A percentile compares a stretch with the other conserved stretches of the same genome.
Evolutionary conservation across 768 basidiomycete species (phyloP).

Genomic region (Mycena amicta): DNA sequence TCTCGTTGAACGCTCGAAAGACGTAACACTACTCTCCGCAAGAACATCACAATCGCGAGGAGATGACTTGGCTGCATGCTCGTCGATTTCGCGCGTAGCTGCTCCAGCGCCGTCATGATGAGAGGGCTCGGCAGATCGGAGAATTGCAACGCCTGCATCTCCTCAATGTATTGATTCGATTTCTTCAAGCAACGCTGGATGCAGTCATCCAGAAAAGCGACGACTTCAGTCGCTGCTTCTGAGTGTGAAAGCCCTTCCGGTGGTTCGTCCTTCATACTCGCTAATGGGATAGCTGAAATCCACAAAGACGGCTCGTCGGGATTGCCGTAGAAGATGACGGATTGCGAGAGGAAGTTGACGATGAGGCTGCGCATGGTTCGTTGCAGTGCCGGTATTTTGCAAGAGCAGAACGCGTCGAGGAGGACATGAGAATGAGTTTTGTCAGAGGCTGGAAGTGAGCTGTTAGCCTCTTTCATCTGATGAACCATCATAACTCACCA

Average conservation of each 20-base stretch:
- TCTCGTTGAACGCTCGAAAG: conserved; percentile 58
- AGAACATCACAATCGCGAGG: conserved; percentile 62
- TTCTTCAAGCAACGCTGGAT: conserved; percentile 79
- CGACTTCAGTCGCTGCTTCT: conserved; percentile 58
- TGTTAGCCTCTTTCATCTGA: too few species aligned
- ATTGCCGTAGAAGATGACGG: conserved; percentile 82
- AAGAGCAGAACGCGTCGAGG: conserved; percentile 59
- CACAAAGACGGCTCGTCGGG: conserved; percentile 71
- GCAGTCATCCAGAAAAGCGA: conserved; percentile 84
- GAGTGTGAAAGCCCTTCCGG: conserved; percentile 56
- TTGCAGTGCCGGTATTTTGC: conserved; percentile 53
- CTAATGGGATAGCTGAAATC: conserved; percentile 65
- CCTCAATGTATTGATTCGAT: conserved; percentile 86
- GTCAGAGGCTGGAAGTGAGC: conserved; percentile 49
- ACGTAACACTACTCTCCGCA: conserved; percentile 62
- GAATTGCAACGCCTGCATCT: conserved; percentile 44
- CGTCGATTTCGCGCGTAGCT: conserved; percentile 68
- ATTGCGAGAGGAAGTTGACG: conserved; percentile 62
- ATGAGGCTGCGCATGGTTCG: conserved; percentile 55
- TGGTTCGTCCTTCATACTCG: conserved; percentile 38
- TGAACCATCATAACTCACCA: conserved; percentile 55
- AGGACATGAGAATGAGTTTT: conserved; percentile 77
- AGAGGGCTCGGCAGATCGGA: conserved; percentile 67
- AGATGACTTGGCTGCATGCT: conserved; percentile 57
- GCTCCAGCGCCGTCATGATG: conserved; percentile 79